Evolutionary conservation across 257 asterid species (phyloP).

Genomic region (Solanum infundibuliforme): DNA sequence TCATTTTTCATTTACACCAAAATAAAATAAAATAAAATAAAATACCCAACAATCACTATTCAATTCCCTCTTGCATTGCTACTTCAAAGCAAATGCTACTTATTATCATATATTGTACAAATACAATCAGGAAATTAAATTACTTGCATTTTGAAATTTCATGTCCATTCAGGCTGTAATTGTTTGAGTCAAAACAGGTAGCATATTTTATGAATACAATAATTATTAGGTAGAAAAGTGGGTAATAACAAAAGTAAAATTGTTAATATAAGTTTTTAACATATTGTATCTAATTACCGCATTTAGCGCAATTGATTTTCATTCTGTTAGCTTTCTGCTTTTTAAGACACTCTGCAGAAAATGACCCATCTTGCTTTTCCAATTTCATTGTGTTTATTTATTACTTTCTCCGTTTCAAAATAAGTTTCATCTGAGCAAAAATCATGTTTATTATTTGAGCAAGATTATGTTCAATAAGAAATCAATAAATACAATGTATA

Average conservation of each 20-base stretch:
- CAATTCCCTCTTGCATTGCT: neutral
- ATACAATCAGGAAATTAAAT: conserved; percentile 34
- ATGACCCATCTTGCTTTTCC: neutral
- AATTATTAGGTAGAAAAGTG: neutral
- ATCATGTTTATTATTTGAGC: neutral
- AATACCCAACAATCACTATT: neutral
- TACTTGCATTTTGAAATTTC: conserved; percentile 27
- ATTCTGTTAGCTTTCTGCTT: neutral
- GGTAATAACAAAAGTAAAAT: neutral
- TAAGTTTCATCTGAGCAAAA: neutral
- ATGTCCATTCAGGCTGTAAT: neutral
- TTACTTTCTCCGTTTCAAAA: neutral
- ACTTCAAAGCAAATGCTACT: neutral
- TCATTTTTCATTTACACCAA: neutral
- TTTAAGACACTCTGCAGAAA: neutral
- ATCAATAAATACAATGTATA: too few relatives aligned
- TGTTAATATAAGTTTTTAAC: neutral
- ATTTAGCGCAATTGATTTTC: neutral
- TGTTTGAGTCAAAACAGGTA: neutral
- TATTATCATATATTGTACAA: neutral
- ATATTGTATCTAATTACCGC: neutral
- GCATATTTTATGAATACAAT: neutral
- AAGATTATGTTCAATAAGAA: too few relatives aligned
- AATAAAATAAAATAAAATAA: neutral
- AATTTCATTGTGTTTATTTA: neutral